Evolutionary conservation across 768 basidiomycete species (phyloP).

Genomic region (Wakefieldia striispora): DNA sequence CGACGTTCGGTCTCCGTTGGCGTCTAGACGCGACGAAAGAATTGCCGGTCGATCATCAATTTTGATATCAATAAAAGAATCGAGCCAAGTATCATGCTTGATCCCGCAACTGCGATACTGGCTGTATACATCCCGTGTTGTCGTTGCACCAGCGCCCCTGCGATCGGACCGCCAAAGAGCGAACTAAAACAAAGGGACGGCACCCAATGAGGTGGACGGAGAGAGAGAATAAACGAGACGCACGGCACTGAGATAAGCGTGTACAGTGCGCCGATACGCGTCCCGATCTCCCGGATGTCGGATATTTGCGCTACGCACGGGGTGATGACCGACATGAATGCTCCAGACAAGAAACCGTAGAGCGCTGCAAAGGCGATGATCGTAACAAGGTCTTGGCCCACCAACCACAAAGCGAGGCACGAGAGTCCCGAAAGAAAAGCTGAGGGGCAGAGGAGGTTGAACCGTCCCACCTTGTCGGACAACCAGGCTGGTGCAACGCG

Average conservation of each 20-base stretch:
- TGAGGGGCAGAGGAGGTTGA: conserved; percentile 63
- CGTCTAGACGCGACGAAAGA: conserved; percentile 46
- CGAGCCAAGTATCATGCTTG: conserved; percentile 58
- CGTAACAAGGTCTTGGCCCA: conserved; percentile 37
- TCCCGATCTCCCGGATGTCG: conserved; percentile 54
- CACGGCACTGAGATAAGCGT: conserved; percentile 67
- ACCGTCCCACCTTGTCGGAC: conserved; percentile 63
- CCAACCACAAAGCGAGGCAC: conserved; percentile 58
- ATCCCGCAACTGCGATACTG: conserved; percentile 60
- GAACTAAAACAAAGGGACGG: conserved; percentile 38
- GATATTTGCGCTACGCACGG: conserved; percentile 70
- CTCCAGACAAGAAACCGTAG: conserved; percentile 67
- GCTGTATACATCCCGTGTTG: conserved; percentile 45
- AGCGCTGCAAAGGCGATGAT: conserved; percentile 51
- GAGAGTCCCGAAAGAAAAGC: conserved; percentile 63
- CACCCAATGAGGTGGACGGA: background rate
- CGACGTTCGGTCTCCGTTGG: background rate
- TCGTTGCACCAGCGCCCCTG: conserved; percentile 52
- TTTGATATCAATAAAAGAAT: conserved; percentile 52
- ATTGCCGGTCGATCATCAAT: conserved; percentile 40
- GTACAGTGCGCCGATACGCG: conserved; percentile 63
- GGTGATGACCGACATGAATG: conserved; percentile 64
- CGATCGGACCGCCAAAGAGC: conserved; percentile 61
- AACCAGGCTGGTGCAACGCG: conserved; percentile 62
- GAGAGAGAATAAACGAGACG: conserved; percentile 32